Conservation (phyloP, 176 grass and related monocot species). For the Otatea glauca region DNA sequence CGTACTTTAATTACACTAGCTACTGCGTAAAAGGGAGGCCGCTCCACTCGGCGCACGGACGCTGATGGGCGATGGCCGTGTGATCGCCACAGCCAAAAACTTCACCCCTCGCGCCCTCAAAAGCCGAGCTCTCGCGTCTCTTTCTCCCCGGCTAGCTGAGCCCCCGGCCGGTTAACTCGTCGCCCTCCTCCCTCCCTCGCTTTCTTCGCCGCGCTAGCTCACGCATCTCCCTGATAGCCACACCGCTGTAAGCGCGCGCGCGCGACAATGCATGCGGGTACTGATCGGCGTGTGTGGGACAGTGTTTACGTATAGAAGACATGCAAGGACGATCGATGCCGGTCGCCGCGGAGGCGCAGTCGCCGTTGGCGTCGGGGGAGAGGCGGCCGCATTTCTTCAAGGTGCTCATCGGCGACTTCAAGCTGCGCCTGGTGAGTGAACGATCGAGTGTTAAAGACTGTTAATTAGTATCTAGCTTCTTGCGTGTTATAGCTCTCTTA, state of each 20-base stretch:
- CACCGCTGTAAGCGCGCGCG: too few relatives aligned
- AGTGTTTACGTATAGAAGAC: background rate
- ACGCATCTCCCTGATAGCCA: background rate
- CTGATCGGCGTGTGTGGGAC: background rate
- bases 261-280: background rate
- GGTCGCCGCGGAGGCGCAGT: slow-evolving; percentile 27
- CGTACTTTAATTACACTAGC: background rate
- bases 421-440: slow-evolving; percentile 68
- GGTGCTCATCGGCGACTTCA: slow-evolving; percentile 85
- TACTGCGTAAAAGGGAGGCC: background rate
- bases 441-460: background rate
- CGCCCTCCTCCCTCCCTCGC: background rate
- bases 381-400: slow-evolving; percentile 94
- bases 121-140: slow-evolving; percentile 56
- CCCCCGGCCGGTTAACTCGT: background rate
- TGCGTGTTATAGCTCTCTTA: background rate
- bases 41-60: slow-evolving; percentile 20
- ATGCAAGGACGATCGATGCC: background rate
- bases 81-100: slow-evolving; percentile 29
- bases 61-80: background rate
- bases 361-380: slow-evolving; percentile 36
- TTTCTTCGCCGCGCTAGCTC: slow-evolving; percentile 10
- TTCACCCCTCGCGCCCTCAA: slow-evolving; percentile 30
- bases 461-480: background rate
- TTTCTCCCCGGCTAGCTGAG: background rate